Evolutionary conservation across 495 filamentous ascomycete genomes (phyloP), one percentile per base, ranked within the genome.

Genomic region (Penicillium cataractarum): DNA sequence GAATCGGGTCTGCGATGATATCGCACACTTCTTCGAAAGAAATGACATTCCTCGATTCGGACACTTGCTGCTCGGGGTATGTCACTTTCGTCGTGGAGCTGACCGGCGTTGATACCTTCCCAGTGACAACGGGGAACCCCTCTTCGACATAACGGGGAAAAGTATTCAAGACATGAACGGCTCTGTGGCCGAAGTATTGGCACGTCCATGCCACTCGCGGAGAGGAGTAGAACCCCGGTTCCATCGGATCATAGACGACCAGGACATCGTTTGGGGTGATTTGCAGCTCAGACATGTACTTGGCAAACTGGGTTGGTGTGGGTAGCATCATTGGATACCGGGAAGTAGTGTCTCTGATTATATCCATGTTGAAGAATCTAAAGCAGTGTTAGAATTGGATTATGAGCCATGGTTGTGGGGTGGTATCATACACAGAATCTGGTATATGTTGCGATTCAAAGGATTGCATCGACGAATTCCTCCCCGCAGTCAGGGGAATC

Each of bases 351-450:
- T 72, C 68, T 24, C 54, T 58, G 53, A 72, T 68, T 7, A 61
- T 17, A 39, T 75, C 69, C 66, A 75, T 71, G 42, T 75, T 67
- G 59, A 77, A 71, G 66, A 77, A 74, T 26, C 72, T 75, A 15
- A 24, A 21, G 44, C 7, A 2, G 5, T 3, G 6, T n/a, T 32
- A 32, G 49, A n/a, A 19, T 8, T 1, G 3, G 31, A 31, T 27
- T 3, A 9, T 29, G 15, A 15, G 15, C 5, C 6, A 0, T 31
- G 49, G 6, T 29, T 15, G 13, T 5, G 0, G 4, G 26, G 8
- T 31, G 0, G 27, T 9, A 3, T 4, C 55, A 27, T 71, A 76
- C 74, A 74, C 42, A 5, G 74, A 72, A 6, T 65, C 60, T 13
- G 74, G 72, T 21, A 77, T 68, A 40, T 75, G 72, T 35, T 66